Base-by-base conservation (phyloP, 2,329 filamentous ascomycete genomes). In the Aspergillus sp. region DNA sequence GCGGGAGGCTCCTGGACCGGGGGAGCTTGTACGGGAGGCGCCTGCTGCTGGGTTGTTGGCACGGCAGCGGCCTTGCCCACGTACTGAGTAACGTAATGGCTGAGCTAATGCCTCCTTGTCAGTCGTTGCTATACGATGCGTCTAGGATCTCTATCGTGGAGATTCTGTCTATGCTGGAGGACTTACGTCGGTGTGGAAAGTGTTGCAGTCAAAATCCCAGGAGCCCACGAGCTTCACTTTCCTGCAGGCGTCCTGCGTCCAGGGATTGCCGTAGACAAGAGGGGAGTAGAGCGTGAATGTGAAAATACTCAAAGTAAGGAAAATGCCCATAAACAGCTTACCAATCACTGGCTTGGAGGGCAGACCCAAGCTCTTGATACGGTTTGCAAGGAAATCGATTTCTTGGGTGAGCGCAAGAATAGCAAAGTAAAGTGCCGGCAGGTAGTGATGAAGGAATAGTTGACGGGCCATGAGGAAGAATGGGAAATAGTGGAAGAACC, bases 121-220 rank as follows among this genome's bases (percentile, higher is more conserved):
- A 67, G 64, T 50, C 51, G 49, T 54, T 22, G 46, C 53, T 33
- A 47, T 54, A 43, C 44, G 49, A 50, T 44, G 46, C 19, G 39
- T 48, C 58, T 51, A 60, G 51, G 52, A 44, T 19, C 23, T 17
- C 43, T 63, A 59, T 55, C 64, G 60, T 38, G 53, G 60, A 17
- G 60, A 58, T 55, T 61, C 56, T 41, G 52, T 52, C 61, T 59
- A 67, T 52, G 57, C 49, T 51, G 61, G 62, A 58, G 60, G 55
- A 85, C 88, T 87, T 83, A 96, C 90, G 65, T 83, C 83, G 56
- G 84, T 84, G 59, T 85, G 77, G 75, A 98, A 98, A 51, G 81
- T 90, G 69, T 95, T 95, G 80, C 93, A 98, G 70, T 98, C 93
- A 80, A 91, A 98, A 67, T 98, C 93, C 93, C 93, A 98, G 1